Evolutionary conservation across 805 yeast species (phyloP).

Genomic region (Candida ovalis): DNA sequence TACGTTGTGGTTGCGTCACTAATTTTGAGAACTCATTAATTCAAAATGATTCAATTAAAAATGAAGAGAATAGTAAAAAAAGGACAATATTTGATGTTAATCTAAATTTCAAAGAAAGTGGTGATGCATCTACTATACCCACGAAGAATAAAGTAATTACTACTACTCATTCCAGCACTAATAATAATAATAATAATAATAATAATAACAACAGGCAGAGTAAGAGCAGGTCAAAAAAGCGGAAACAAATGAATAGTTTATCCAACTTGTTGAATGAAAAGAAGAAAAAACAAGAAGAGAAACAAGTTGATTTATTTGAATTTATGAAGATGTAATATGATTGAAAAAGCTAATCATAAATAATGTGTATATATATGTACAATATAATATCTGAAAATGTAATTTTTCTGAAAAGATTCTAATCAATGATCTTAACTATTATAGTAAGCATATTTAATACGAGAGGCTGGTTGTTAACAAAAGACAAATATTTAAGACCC

Average conservation of each 20-base stretch:
- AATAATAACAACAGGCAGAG: conserved; percentile 6
- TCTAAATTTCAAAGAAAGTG: conserved; percentile 1
- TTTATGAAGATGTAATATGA: conserved; percentile 20
- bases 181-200: background rate
- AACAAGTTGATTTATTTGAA: conserved; percentile 24
- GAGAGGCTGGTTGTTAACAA: too few species aligned
- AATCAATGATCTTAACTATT: too few species aligned
- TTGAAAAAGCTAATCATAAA: too few species aligned
- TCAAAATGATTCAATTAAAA: background rate
- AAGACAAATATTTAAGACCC: too few species aligned
- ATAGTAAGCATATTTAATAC: too few species aligned
- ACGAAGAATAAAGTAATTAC: background rate
- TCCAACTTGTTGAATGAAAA: conserved; percentile 18
- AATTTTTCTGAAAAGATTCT: background rate
- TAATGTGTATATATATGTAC: too few species aligned
- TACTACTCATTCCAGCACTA: too few species aligned
- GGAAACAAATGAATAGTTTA: conserved; percentile 26
- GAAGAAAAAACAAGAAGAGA: conserved; percentile 9
- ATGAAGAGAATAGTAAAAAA: background rate
- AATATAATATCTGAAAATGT: too few species aligned
- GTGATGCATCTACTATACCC: too few species aligned
- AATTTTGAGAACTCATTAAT: conserved; percentile 7
- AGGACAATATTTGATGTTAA: conserved; percentile 10
- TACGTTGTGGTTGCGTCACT: conserved; percentile 14
- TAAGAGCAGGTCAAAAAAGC: conserved; percentile 20